phyloP scores from a whole-genome alignment of 1,284 basidiomycete species.

The Rhizopogon hawkerae region DNA sequence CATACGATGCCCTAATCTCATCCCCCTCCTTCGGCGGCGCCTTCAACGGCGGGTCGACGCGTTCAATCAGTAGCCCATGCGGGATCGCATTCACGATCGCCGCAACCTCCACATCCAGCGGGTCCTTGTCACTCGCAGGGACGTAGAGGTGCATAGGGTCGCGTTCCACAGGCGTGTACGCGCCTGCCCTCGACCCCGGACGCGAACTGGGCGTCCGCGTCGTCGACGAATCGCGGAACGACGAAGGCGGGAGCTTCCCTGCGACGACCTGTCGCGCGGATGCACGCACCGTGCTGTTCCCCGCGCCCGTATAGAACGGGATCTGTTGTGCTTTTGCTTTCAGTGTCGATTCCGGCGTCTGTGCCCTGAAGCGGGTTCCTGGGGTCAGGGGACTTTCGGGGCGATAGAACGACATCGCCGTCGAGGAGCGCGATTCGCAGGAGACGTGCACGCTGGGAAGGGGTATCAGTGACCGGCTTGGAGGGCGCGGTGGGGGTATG shows the following conservation, averaged over 20 bases:
- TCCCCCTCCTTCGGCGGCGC: slow-evolving; percentile 61
- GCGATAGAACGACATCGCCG: slow-evolving; percentile 60
- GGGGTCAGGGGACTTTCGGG: slow-evolving; percentile 46
- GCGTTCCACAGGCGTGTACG: slow-evolving; percentile 50
- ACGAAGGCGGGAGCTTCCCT: slow-evolving; percentile 58
- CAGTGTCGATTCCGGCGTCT: slow-evolving; percentile 59
- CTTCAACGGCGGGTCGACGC: slow-evolving; percentile 69
- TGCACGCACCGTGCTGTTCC: slow-evolving; percentile 25
- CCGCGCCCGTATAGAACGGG: slow-evolving; percentile 39
- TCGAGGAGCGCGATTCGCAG: slow-evolving; percentile 59
- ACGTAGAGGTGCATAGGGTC: slow-evolving; percentile 54
- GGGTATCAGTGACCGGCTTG: slow-evolving; percentile 75
- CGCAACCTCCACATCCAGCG: slow-evolving; percentile 75
- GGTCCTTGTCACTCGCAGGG: slow-evolving; percentile 65
- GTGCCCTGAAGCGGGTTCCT: slow-evolving; percentile 36
- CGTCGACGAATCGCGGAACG: slow-evolving; percentile 51
- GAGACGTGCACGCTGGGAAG: slow-evolving; percentile 64
- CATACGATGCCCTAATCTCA: slow-evolving; percentile 76
- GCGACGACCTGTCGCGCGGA: slow-evolving; percentile 31
- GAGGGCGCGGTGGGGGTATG: slow-evolving; percentile 57
- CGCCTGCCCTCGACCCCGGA: slow-evolving; percentile 55
- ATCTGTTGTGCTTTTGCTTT: slow-evolving; percentile 50
- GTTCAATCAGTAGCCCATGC: slow-evolving; percentile 68
- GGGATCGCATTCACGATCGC: slow-evolving; percentile 65
- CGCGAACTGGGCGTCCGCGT: slow-evolving; percentile 51